phyloP scores from a whole-genome alignment of 2,329 filamentous ascomycete species.

The Xylariomycetidae sp. region DNA sequence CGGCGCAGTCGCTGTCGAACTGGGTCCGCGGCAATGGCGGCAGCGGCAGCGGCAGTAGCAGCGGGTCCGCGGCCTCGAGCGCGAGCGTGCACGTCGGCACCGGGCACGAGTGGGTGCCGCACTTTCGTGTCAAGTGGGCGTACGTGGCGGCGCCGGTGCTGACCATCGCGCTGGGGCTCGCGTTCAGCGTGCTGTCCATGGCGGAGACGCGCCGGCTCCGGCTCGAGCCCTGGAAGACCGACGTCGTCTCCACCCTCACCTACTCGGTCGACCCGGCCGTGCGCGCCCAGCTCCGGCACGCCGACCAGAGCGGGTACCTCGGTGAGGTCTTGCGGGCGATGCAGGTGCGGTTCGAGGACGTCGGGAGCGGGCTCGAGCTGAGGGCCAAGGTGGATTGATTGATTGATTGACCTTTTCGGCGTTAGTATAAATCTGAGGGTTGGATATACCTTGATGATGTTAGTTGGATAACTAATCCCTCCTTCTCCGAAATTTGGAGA shows the following conservation, averaged over 20 bases:
- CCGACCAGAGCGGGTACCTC: slow-evolving; percentile 11
- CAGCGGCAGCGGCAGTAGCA: too few relatives aligned
- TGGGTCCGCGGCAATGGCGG: slow-evolving; percentile 13
- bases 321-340: slow-evolving; percentile 10
- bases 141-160: slow-evolving; percentile 15
- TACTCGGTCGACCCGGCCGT: slow-evolving; percentile 15
- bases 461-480: too few relatives aligned
- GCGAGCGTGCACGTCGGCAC: slow-evolving; percentile 1
- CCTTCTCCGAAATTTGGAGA: too few relatives aligned
- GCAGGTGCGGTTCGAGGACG: slow-evolving; percentile 11
- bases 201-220: slow-evolving; percentile 11
- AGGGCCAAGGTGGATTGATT: slow-evolving; percentile 1
- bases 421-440: too few relatives aligned
- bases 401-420: too few relatives aligned
- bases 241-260: slow-evolving; percentile 14
- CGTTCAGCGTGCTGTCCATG: slow-evolving; percentile 11
- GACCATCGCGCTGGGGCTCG: slow-evolving; percentile 6
- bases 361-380: slow-evolving; percentile 13
- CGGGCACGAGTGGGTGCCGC: slow-evolving; percentile 12
- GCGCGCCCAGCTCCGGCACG: slow-evolving; percentile 12
- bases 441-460: too few relatives aligned
- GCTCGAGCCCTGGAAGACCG: slow-evolving; percentile 15
- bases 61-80: too few relatives aligned
- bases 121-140: slow-evolving; percentile 16
- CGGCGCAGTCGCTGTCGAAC: slow-evolving; percentile 9